Evolutionary conservation across 805 yeast genomes (phyloP).

Genomic region (Candida stauntonica): DNA sequence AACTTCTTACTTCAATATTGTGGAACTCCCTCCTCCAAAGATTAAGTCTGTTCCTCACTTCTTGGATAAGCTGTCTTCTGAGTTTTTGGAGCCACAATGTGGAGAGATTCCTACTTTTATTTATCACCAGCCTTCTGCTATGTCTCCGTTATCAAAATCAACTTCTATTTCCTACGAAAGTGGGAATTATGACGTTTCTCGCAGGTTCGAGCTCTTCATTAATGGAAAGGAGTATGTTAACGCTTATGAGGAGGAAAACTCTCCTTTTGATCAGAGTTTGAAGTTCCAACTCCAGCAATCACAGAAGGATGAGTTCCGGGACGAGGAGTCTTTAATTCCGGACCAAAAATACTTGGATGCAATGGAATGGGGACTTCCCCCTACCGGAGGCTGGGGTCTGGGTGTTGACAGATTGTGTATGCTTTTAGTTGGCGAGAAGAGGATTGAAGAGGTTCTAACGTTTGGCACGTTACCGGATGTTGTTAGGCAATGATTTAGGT

Average conservation of each 20-base stretch:
- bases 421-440: conserved; percentile 58
- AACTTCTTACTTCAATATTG: conserved; percentile 32
- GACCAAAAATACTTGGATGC: conserved; percentile 68
- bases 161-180: conserved; percentile 28
- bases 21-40: conserved; percentile 28
- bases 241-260: conserved; percentile 95
- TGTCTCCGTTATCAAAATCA: conserved; percentile 89
- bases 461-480: conserved; percentile 77
- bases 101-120: conserved; percentile 59
- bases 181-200: conserved; percentile 42
- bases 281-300: conserved; percentile 61
- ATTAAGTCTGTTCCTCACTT: conserved; percentile 52
- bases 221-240: conserved; percentile 78
- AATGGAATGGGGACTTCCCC: conserved; percentile 94
- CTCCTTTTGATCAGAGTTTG: conserved; percentile 62
- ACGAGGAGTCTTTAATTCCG: conserved; percentile 61
- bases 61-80: conserved; percentile 58
- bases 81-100: conserved; percentile 64
- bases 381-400: conserved; percentile 97
- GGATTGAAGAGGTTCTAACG: conserved; percentile 72
- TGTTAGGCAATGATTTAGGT: conserved; percentile 46
- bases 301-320: conserved; percentile 44
- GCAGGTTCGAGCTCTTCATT: conserved; percentile 82
- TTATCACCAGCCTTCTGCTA: conserved; percentile 73
- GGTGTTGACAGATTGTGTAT: conserved; percentile 88